phyloP scores from a whole-genome alignment of 140 eudicot species.

The Stevia rebaudiana region DNA sequence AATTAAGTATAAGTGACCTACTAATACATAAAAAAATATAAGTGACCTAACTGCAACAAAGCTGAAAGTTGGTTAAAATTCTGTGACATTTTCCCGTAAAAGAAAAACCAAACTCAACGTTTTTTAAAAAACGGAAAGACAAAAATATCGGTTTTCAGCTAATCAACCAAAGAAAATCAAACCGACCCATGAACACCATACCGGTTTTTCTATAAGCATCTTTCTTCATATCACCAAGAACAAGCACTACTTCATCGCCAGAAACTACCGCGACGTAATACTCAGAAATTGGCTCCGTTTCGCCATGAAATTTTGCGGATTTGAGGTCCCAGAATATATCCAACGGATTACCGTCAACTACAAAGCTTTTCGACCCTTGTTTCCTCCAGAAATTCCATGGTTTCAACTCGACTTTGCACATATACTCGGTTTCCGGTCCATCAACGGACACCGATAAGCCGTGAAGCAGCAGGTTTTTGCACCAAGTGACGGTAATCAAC shows the following conservation, averaged over 20 bases:
- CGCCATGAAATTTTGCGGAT: constrained; percentile 76
- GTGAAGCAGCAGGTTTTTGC: constrained; percentile 82
- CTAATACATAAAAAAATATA: too few species aligned
- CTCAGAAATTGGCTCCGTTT: constrained; percentile 75
- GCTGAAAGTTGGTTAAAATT: too few species aligned
- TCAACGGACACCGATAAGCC: constrained; percentile 79
- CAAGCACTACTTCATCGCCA: constrained; percentile 65
- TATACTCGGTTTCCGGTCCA: constrained; percentile 46
- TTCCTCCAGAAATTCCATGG: constrained; percentile 97
- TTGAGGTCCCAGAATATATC: constrained; percentile 83
- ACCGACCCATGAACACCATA: too few species aligned
- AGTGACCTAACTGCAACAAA: too few species aligned
- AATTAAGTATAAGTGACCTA: too few species aligned
- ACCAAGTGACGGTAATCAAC: constrained; percentile 84
- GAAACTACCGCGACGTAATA: constrained; percentile 82
- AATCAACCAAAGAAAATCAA: too few species aligned
- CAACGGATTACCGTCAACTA: constrained; percentile 49
- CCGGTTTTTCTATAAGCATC: constrained; percentile 78
- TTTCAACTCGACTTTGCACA: constrained; percentile 82
- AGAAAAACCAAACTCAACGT: too few species aligned
- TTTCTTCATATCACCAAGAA: constrained; percentile 71
- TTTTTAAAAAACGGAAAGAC: too few species aligned
- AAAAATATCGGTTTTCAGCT: too few species aligned
- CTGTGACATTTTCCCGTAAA: too few species aligned
- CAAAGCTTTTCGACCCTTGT: constrained; percentile 70